Base-by-base conservation (phyloP, 257 asterid species). In the Nicotiana paniculata region DNA sequence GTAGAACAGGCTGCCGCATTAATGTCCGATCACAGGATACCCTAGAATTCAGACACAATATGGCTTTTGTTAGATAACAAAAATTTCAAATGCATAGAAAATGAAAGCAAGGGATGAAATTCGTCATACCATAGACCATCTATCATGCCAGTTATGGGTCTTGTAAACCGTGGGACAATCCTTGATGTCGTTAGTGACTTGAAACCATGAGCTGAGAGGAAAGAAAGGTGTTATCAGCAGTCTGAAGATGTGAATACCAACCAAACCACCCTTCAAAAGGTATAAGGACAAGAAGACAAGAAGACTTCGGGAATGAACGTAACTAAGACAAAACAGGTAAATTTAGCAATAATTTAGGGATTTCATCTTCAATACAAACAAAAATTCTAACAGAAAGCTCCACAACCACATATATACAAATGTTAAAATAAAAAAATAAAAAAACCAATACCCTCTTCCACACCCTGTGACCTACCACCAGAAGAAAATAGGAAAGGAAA, bases 121-220 rank as follows among this genome's bases (percentile, higher is more conserved):
- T 77, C 57, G 64, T 53, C 90, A 55, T 91, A 95, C 98, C 98
- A 95, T 85, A 96, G 84, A 55, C 99, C 99, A 87, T 96, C 99
- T 81, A 96, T 86, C 88, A 96, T 80, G 88, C 94, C 91, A 6
- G 98, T 89, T 55, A 92, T 90, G 53, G 99, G 99, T 77, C 99
- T 91, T 15, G 97, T 94, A 90, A 96, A 96, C 77, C 96, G 88
- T 6, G 99, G 99, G 85, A 94, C 91, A 70, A 94, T 87, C 84
- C 88, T 93, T 79, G 98, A 96, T 33, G 99, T 91, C 77, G 99
- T 93, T 75, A 96, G 93, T 12, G 99, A 94, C 95, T 94, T 96
- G 90, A 96, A 96, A 84, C 98, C 99, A 85, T 96, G 99, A 87
- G 99, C 99, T 96, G 94, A 86, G 86, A 82, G 68, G 43, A 81